A percentile compares a stretch with the other conserved stretches of the same genome.
phyloP scores from a whole-genome alignment of 2,329 filamentous ascomycete genomes.

The Amauroascus verrucosus region DNA sequence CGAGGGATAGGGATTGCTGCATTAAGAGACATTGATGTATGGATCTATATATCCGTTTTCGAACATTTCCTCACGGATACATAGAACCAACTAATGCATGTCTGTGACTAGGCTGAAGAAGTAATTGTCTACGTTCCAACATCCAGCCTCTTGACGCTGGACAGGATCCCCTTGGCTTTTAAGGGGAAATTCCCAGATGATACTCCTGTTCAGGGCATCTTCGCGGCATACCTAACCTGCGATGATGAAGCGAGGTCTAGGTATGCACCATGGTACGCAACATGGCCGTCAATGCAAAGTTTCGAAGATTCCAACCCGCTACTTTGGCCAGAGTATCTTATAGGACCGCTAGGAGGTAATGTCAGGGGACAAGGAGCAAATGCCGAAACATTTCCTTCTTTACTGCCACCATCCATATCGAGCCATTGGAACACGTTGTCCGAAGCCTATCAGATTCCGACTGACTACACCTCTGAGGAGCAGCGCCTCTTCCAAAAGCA shows the following conservation, averaged over 20 bases:
- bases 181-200: constrained; percentile 43
- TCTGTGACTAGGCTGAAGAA: constrained; percentile 43
- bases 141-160: constrained; percentile 53
- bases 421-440: constrained; percentile 27
- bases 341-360: neutral
- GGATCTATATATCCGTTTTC: constrained; percentile 11
- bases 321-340: constrained; percentile 40
- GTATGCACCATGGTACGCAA: constrained; percentile 48
- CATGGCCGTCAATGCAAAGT: constrained; percentile 53
- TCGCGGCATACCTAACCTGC: constrained; percentile 58
- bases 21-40: constrained; percentile 54
- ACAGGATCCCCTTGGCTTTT: constrained; percentile 48
- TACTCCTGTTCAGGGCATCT: constrained; percentile 57
- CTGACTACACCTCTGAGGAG: constrained; percentile 25
- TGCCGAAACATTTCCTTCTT: constrained; percentile 15
- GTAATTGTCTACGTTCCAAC: constrained; percentile 56
- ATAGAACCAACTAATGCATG: neutral
- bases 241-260: constrained; percentile 37
- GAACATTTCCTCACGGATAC: too few species aligned
- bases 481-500: constrained; percentile 42
- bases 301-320: constrained; percentile 50
- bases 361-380: neutral
- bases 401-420: constrained; percentile 32
- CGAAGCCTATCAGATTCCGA: constrained; percentile 23
- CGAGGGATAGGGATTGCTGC: constrained; percentile 71